Evolutionary conservation across 1,139 yeast species (phyloP), one percentile per base, ranked within the genome.

Genomic region (Tardiomyces blankii): DNA sequence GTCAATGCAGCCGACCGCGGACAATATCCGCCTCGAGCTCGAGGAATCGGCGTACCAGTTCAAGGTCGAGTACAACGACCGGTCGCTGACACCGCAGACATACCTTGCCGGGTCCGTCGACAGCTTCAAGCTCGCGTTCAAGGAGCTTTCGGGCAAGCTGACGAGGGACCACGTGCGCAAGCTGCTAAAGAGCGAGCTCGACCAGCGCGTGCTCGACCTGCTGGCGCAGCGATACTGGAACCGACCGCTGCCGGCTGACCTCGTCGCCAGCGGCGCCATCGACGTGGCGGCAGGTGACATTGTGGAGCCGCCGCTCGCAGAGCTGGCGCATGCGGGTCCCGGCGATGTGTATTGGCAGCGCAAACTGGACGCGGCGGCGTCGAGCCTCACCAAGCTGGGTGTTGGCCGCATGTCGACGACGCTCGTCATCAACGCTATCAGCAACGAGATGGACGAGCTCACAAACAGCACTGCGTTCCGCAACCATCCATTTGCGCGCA

Each of bases 21-120:
- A 77, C 46, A 75, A 89, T 7, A 89, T 93, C 45, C 87, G 85
- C 52, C 91, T 80, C 59, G 98, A 91, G 63, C 73, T 88, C 45
- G 99, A 93, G 62, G 98, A 93, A 57, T 80, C 97, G 0, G 72
- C 94, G 1, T 93, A 93, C 61, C 82, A 83, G 61, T 91, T 87
- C 68, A 93, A 93, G 63, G 98, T 93, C 21, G 96, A 91, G 63
- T 93, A 88, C 63, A 91, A 93, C 61, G 99, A 93, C 63, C 77
- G 97, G 48, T 84, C 83, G 38, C 70, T 93, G 54, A 91, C 98
- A 0, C 95, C 97, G 12, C 93, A 88, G 57, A 86, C 94, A 52
- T 91, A 91, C 61, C 73, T 93, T 55, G 95, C 97, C 16, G 91
- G 86, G 56, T 87, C 93, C 47, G 78, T 91, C 41, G 98, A 93